A percentile compares a stretch with the other conserved stretches of the same genome.
Conservation (phyloP, 2,329 filamentous ascomycete species). For the Arthrobotrys pseudoclavata region DNA sequence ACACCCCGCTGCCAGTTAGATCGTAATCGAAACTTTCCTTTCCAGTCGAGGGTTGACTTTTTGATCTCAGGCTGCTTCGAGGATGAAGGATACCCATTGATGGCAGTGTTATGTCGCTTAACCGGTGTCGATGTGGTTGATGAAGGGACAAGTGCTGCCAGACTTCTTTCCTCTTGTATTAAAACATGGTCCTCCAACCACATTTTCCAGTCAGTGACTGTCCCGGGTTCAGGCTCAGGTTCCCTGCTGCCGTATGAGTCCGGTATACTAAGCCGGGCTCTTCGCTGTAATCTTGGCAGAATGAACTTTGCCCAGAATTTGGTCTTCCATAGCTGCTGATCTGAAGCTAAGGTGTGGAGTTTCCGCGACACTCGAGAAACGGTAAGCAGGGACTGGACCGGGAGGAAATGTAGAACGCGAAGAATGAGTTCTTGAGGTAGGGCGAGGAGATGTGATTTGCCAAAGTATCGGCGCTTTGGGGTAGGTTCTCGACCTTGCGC, state of each 20-base stretch:
- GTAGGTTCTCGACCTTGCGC: constrained; percentile 59
- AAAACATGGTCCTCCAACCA: constrained; percentile 56
- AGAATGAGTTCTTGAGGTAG: constrained; percentile 91
- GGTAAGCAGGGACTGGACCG: constrained; percentile 76
- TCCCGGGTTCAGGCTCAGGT: neutral
- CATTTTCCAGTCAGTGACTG: constrained; percentile 38
- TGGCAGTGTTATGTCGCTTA: constrained; percentile 42
- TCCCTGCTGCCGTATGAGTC: constrained; percentile 22
- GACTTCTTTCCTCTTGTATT: constrained; percentile 57
- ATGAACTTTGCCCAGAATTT: constrained; percentile 91
- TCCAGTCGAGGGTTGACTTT: constrained; percentile 80
- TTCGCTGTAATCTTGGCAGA: constrained; percentile 72
- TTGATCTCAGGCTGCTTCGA: constrained; percentile 69
- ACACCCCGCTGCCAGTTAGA: constrained; percentile 86
- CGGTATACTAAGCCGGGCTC: constrained; percentile 39
- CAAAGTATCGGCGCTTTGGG: constrained; percentile 68
- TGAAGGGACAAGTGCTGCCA: constrained; percentile 60
- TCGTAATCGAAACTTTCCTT: constrained; percentile 85
- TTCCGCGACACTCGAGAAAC: constrained; percentile 78
- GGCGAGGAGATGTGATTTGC: constrained; percentile 75
- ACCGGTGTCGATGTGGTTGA: constrained; percentile 64
- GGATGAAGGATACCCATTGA: constrained; percentile 20
- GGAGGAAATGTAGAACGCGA: constrained; percentile 83
- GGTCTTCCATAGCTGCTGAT: constrained; percentile 90
- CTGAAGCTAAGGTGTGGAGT: constrained; percentile 79